Evolutionary conservation across 2,329 filamentous ascomycete species (phyloP).

Genomic region (Phyllosticta capitalensis): DNA sequence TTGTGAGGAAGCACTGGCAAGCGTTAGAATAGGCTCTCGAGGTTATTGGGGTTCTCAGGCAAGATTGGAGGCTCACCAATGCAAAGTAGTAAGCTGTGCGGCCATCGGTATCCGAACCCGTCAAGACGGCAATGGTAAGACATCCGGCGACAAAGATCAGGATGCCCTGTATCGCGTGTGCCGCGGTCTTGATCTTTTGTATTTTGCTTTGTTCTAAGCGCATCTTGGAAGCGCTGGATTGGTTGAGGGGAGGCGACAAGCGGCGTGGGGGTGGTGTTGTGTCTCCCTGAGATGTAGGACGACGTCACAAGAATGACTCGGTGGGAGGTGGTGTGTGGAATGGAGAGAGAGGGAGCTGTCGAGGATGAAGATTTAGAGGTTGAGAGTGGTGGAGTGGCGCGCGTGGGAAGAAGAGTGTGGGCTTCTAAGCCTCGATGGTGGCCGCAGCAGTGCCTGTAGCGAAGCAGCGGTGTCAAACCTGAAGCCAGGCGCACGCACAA

Average conservation of each 20-base stretch:
- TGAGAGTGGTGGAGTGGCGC: not conserved
- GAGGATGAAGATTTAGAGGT: not conserved
- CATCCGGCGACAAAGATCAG: slow-evolving; percentile 50
- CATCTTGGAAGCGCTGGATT: not conserved
- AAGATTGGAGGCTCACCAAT: slow-evolving; percentile 35
- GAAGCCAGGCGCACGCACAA: not conserved
- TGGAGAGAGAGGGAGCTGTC: not conserved
- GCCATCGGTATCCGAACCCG: slow-evolving; percentile 43
- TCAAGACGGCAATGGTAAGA: slow-evolving; percentile 49
- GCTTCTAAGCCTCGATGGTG: not conserved
- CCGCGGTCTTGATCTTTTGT: slow-evolving; percentile 46
- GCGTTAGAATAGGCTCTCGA: not conserved
- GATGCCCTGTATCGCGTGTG: slow-evolving; percentile 45
- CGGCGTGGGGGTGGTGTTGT: not conserved
- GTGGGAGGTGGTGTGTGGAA: not conserved
- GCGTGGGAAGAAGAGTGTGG: not conserved
- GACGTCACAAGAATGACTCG: not conserved
- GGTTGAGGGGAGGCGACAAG: not conserved
- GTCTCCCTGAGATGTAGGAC: not conserved
- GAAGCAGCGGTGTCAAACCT: slow-evolving; percentile 2
- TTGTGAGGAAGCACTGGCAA: slow-evolving; percentile 48
- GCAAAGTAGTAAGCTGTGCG: slow-evolving; percentile 48
- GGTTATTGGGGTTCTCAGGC: not conserved
- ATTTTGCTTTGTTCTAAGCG: slow-evolving; percentile 27
- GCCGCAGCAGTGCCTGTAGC: slow-evolving; percentile 1